Percentiles rank a stretch among this genome's conserved stretches.
Conservation (phyloP, 768 basidiomycete species). For the Russula foetens region DNA sequence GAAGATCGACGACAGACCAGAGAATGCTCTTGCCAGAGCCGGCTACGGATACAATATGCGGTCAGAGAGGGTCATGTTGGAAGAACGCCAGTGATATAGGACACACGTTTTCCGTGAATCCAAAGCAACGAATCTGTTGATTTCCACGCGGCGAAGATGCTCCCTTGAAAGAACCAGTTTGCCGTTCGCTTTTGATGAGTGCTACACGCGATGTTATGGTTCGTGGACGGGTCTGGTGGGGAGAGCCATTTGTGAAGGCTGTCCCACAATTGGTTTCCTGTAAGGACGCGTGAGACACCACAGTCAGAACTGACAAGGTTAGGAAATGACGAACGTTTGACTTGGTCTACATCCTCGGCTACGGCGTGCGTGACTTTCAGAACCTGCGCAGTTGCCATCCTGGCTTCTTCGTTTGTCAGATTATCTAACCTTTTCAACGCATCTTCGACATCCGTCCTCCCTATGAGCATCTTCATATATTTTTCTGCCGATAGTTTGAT, state of each 20-base stretch:
- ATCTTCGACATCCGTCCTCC: neutral
- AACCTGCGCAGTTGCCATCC: neutral
- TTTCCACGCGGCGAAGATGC: neutral
- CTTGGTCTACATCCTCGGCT: neutral
- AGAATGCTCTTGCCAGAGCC: slow-evolving; percentile 2
- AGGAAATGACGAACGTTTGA: neutral
- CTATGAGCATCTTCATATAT: neutral
- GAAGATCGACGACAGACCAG: neutral
- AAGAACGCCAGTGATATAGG: neutral
- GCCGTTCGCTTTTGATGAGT: neutral
- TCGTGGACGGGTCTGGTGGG: neutral
- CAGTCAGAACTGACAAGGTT: neutral
- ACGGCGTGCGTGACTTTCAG: neutral
- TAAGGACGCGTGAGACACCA: neutral
- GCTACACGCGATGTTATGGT: neutral
- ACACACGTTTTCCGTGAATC: slow-evolving; percentile 5
- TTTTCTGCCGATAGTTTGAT: neutral
- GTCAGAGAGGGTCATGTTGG: neutral
- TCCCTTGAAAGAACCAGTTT: neutral
- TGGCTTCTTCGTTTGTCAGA: neutral
- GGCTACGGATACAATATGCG: neutral
- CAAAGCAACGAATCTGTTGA: neutral
- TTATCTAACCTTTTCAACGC: neutral
- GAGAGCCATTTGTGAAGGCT: neutral
- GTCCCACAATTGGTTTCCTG: neutral